A percentile compares a stretch with the other conserved stretches of the same genome.
Evolutionary conservation across 2,329 filamentous ascomycete genomes (phyloP).

Genomic region (Colletotrichum plurivorum): DNA sequence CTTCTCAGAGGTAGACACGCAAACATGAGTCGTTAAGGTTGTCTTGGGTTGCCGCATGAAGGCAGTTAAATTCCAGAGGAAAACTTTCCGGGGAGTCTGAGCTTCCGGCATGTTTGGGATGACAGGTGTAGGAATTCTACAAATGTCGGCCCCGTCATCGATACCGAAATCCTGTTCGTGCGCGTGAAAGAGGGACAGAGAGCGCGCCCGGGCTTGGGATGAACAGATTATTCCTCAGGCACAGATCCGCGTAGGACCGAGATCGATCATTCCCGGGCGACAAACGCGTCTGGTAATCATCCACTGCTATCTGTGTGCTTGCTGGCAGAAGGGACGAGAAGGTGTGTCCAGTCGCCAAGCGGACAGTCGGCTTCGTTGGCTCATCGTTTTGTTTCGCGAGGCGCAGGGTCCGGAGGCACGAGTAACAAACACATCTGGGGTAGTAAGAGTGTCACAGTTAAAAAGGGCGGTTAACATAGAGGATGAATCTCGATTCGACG

Average conservation of each 20-base stretch:
- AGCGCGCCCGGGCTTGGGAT: constrained; percentile 18
- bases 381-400: constrained; percentile 1
- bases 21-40: constrained; percentile 36
- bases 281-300: background rate
- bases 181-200: constrained; percentile 1
- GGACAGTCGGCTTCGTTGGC: constrained; percentile 1
- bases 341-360: background rate
- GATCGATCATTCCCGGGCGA: constrained; percentile 17
- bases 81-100: constrained; percentile 18
- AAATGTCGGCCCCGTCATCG: background rate
- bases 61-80: constrained; percentile 9
- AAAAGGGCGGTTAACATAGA: background rate
- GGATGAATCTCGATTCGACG: constrained; percentile 24
- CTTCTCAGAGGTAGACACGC: constrained; percentile 25
- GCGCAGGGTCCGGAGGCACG: constrained; percentile 4
- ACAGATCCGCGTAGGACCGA: constrained; percentile 6
- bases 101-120: constrained; percentile 36
- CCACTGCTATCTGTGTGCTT: constrained; percentile 4
- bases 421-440: background rate
- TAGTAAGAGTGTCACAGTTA: background rate
- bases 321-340: background rate
- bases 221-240: constrained; percentile 15
- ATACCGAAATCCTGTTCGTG: too few relatives aligned
- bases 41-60: constrained; percentile 30
- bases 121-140: constrained; percentile 18